Base-by-base conservation (phyloP, 2,329 filamentous ascomycete genomes). In the Colletotrichum shisoi region DNA sequence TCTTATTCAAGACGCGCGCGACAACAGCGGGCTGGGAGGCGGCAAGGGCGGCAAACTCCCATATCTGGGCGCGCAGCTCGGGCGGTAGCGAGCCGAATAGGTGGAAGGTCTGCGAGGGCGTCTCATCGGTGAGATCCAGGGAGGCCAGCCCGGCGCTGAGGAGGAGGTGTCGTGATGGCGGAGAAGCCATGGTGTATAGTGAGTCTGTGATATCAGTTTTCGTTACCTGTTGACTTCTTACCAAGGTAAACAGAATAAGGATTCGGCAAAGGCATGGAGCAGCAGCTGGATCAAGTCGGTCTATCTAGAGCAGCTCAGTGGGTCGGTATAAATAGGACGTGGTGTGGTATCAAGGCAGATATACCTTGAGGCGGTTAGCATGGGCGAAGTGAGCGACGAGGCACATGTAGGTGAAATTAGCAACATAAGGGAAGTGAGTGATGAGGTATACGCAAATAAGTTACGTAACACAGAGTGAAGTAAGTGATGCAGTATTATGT, bases 41-140 rank as follows among this genome's bases (percentile, higher is more conserved):
- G 1, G 66, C 62, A 1, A 63, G 51, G 9, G 52, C 45, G 1
- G 66, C 66, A 1, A 67, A 17, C 1, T 42, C 57, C 66, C 66
- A 68, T 6, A 68, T 67, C 3, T 8, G 27, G 15, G 8, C 1
- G 21, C 66, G 66, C n/a, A 68, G 39, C 21, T 68, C 66, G 1
- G 53, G 19, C 3, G 66, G 63, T 6, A 68, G 63, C 0, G 34
- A 12, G 1, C 3, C 3, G 52, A 68, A 68, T 21, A 2, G 37
- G 51, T 68, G 66, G 17, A 68, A 68, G 27, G 7, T 19, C 19
- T 12, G 65, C 3, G 54, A 49, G 34, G 4, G 56, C 15, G 7
- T 4, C 3, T 12, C 2, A 1, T 24, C 44, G 2, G 13, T 11
- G 15, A 68, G 61, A 5, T 68, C 54, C 6, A 68, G 34, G 19